Conservation (phyloP, 2,329 filamentous ascomycete species). For the Akanthomyces uredinophilus region DNA sequence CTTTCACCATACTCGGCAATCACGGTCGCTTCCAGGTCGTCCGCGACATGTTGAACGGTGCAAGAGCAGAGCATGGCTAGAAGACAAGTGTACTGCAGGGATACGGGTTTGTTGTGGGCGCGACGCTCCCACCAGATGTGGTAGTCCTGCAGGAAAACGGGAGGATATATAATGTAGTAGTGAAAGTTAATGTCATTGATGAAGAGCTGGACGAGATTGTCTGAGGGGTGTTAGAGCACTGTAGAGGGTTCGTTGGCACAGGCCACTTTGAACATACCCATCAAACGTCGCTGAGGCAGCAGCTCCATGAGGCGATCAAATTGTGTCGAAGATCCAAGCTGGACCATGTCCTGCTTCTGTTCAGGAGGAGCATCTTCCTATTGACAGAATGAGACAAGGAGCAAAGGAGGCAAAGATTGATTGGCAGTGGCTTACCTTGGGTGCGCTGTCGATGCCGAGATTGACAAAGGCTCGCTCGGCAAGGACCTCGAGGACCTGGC, state of each 20-base stretch:
- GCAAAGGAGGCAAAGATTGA: too few species aligned
- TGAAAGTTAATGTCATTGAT: slow-evolving; percentile 28
- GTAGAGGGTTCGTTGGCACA: background rate
- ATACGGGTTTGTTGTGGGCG: slow-evolving; percentile 18
- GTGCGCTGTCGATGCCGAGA: slow-evolving; percentile 18
- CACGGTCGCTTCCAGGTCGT: slow-evolving; percentile 19
- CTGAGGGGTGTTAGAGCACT: slow-evolving; percentile 15
- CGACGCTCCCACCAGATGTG: slow-evolving; percentile 27
- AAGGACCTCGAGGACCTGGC: slow-evolving; percentile 18
- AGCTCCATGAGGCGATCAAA: slow-evolving; percentile 22
- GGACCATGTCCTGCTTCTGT: slow-evolving; percentile 18
- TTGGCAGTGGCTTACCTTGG: background rate
- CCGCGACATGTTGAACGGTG: slow-evolving; percentile 25
- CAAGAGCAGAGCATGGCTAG: slow-evolving; percentile 27
- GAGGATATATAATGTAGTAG: slow-evolving; percentile 30
- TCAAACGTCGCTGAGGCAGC: slow-evolving; percentile 23
- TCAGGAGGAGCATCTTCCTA: slow-evolving; percentile 13
- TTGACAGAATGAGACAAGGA: background rate
- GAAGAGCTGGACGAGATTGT: slow-evolving; percentile 26
- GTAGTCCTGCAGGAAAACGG: slow-evolving; percentile 26
- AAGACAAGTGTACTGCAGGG: slow-evolving; percentile 27
- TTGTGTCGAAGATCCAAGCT: slow-evolving; percentile 19
- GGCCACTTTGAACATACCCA: slow-evolving; percentile 18
- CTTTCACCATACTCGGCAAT: slow-evolving; percentile 19
- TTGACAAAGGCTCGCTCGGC: slow-evolving; percentile 21